A percentile compares a stretch with the other conserved stretches of the same genome.
These are phyloP conservation scores for Paraphysoderma sedebokerense DNA, from an alignment of 371 early-diverging fungal species.

Conservation along the genomic window DNA sequence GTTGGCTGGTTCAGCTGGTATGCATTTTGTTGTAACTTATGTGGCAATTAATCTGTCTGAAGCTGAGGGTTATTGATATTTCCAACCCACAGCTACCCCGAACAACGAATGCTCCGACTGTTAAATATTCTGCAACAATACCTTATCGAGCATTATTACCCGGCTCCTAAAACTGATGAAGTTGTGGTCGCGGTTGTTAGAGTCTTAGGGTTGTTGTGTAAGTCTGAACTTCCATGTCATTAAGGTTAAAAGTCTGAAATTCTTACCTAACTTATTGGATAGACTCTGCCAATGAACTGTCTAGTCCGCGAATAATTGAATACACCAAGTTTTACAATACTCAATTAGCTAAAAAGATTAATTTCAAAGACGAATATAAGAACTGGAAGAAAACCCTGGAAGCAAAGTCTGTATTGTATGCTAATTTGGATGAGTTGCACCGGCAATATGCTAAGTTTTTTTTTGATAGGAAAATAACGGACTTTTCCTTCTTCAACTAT, in stretches of 20 bases:
- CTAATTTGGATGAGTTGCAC: slow-evolving; percentile 2
- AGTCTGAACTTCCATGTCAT: no score
- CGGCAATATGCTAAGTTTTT: neutral
- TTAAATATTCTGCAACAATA: slow-evolving; percentile 13
- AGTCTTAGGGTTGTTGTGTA: slow-evolving; percentile 35
- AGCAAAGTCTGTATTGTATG: slow-evolving; percentile 7
- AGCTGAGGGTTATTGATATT: no score
- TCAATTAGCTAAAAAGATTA: slow-evolving; percentile 33
- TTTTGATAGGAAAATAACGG: no score
- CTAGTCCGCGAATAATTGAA: slow-evolving; percentile 23
- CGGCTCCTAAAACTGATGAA: slow-evolving; percentile 30
- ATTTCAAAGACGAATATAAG: slow-evolving; percentile 62
- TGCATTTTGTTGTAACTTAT: no score
- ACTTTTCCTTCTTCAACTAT: slow-evolving; percentile 54
- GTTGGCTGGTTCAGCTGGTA: slow-evolving; percentile 24
- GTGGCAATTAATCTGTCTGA: no score
- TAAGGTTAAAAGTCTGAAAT: no score
- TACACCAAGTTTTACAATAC: slow-evolving; percentile 39
- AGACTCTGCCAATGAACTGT: slow-evolving; percentile 2
- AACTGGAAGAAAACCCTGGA: slow-evolving; percentile 31
- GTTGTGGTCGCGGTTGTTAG: slow-evolving; percentile 40
- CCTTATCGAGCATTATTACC: slow-evolving; percentile 14
- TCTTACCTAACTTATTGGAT: no score
- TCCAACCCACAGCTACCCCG: no score
- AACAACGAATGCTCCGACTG: slow-evolving; percentile 11